Evolutionary conservation across 2,329 filamentous ascomycete genomes (phyloP).

Genomic region (Iodosphaeria phyllophila): DNA sequence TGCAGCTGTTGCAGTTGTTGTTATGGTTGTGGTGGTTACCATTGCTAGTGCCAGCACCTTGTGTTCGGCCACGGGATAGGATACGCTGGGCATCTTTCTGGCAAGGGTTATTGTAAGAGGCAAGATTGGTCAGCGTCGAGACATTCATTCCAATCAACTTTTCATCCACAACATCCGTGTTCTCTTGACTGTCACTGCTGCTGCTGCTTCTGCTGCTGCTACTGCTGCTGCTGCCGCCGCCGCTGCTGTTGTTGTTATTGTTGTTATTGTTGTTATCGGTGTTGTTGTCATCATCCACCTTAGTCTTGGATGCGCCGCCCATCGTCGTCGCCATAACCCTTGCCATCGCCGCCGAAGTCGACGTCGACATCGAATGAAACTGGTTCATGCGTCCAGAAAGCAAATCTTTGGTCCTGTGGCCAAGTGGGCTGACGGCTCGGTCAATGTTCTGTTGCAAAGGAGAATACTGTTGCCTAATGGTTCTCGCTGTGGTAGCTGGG

Average conservation of each 20-base stretch:
- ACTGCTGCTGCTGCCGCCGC: slow-evolving; percentile 2
- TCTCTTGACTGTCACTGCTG: slow-evolving; percentile 9
- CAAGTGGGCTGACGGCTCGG: slow-evolving; percentile 29
- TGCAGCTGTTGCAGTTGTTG: too few relatives aligned
- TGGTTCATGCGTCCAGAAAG: too few relatives aligned
- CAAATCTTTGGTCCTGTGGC: too few relatives aligned
- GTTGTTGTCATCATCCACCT: too few relatives aligned
- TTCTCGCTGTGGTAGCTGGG: slow-evolving; percentile 7
- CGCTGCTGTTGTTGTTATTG: slow-evolving; percentile 5
- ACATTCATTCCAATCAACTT: slow-evolving; percentile 18
- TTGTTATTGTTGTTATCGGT: too few relatives aligned
- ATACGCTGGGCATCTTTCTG: slow-evolving; percentile 30
- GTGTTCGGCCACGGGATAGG: slow-evolving; percentile 16
- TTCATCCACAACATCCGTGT: slow-evolving; percentile 11
- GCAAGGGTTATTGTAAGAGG: slow-evolving; percentile 35
- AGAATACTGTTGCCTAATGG: slow-evolving; percentile 23
- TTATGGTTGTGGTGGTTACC: too few relatives aligned
- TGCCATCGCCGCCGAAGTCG: too few relatives aligned
- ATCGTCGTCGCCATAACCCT: too few relatives aligned
- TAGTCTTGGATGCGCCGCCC: too few relatives aligned
- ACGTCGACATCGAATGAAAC: too few relatives aligned
- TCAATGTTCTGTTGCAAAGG: slow-evolving; percentile 36
- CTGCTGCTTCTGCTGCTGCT: slow-evolving; percentile 2
- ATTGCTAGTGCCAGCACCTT: too few relatives aligned
- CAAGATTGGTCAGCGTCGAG: slow-evolving; percentile 32